Conservation (phyloP, 2,329 filamentous ascomycete species). For the Diplodia mutila region DNA sequence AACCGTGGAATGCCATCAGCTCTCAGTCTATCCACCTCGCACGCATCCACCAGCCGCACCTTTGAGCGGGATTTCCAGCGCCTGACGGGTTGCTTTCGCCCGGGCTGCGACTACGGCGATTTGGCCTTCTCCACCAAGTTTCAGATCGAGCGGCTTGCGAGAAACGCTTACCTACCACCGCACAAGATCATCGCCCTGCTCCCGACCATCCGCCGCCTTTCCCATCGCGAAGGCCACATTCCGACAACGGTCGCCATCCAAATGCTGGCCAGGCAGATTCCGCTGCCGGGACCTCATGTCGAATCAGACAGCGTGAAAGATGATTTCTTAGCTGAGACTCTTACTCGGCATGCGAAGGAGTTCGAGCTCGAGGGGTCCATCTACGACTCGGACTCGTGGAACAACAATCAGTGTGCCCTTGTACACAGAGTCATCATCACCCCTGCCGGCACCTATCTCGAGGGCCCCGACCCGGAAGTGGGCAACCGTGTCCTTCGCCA, state of each 20-base stretch:
- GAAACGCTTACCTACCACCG: constrained; percentile 56
- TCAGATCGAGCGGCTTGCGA: constrained; percentile 66
- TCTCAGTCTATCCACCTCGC: background rate
- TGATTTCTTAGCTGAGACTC: constrained; percentile 28
- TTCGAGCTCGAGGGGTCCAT: constrained; percentile 46
- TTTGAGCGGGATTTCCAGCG: constrained; percentile 25
- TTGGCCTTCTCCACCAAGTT: constrained; percentile 62
- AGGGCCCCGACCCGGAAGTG: constrained; percentile 61
- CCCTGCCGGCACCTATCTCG: constrained; percentile 46
- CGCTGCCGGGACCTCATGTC: constrained; percentile 57
- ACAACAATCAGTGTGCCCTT: constrained; percentile 37
- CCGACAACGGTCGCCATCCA: constrained; percentile 55
- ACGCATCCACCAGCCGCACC: background rate
- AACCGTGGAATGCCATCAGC: constrained; percentile 38
- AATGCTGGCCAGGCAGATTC: constrained; percentile 56
- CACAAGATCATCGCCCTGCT: constrained; percentile 54
- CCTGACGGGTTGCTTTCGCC: constrained; percentile 3
- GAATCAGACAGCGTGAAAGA: constrained; percentile 50
- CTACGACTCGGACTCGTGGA: constrained; percentile 38
- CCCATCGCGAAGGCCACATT: constrained; percentile 31
- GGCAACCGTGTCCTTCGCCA: constrained; percentile 74
- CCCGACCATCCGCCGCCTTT: constrained; percentile 44
- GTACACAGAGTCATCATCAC: constrained; percentile 44
- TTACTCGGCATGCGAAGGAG: background rate
- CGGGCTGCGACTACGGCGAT: constrained; percentile 20